These are phyloP conservation scores for Halteria grandinella DNA, from an alignment of 73 alveolate species.

Conservation along the genomic window DNA sequence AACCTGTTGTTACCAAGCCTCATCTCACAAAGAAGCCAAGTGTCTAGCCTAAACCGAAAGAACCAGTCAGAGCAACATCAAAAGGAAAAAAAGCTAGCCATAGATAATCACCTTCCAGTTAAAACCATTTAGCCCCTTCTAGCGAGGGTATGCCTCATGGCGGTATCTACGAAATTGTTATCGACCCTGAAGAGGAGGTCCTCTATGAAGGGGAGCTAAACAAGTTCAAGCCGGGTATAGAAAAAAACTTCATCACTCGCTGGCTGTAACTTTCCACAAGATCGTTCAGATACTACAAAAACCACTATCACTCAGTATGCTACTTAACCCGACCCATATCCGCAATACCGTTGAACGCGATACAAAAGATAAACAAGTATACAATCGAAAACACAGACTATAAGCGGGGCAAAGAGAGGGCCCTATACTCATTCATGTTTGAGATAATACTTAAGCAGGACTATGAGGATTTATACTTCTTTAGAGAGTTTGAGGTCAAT, in stretches of 20 bases:
- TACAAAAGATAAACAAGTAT: neutral
- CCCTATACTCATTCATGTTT: slow-evolving; percentile 1
- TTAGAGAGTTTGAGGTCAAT: slow-evolving; percentile 39
- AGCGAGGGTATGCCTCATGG: too few relatives aligned
- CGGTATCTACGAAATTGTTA: slow-evolving; percentile 17
- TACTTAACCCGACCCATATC: slow-evolving; percentile 45
- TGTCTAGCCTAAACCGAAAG: neutral
- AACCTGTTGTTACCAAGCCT: neutral
- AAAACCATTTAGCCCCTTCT: too few relatives aligned
- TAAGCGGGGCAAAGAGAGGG: slow-evolving; percentile 18
- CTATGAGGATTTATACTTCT: slow-evolving; percentile 47
- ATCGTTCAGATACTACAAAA: slow-evolving; percentile 48
- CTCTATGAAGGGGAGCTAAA: slow-evolving; percentile 40
- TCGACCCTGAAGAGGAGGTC: slow-evolving; percentile 58
- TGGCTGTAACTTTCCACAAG: slow-evolving; percentile 40
- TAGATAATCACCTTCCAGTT: slow-evolving; percentile 22
- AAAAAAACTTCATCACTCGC: slow-evolving; percentile 25
- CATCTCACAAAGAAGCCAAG: neutral
- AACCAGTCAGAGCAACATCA: neutral
- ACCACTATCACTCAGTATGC: slow-evolving; percentile 32
- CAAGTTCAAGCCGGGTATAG: slow-evolving; percentile 58
- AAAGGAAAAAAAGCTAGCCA: neutral
- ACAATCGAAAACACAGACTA: slow-evolving; percentile 1
- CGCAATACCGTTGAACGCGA: slow-evolving; percentile 44
- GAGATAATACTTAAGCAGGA: slow-evolving; percentile 41